Conservation (phyloP, 805 yeast species). For the Kregervanrija pseudodelftensis region DNA sequence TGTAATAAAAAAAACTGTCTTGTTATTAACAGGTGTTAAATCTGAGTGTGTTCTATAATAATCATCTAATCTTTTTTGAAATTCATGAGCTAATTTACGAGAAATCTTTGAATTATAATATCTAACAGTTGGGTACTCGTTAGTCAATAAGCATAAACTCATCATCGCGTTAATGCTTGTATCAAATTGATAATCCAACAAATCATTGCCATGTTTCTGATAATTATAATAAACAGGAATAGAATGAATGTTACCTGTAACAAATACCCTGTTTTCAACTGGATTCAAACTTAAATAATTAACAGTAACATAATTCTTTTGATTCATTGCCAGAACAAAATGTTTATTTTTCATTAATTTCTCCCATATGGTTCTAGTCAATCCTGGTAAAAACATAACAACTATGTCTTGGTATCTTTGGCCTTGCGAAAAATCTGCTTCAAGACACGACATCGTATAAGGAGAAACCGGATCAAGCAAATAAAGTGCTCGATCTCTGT, state of each 20-base stretch:
- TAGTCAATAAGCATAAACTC: conserved; percentile 66
- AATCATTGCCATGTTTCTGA: conserved; percentile 52
- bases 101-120: conserved; percentile 53
- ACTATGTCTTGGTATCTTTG: conserved; percentile 71
- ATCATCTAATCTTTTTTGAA: conserved; percentile 65
- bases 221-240: conserved; percentile 72
- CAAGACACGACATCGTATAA: conserved; percentile 67
- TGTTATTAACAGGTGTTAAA: conserved; percentile 44
- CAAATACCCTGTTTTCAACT: conserved; percentile 61
- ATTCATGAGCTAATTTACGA: conserved; percentile 54
- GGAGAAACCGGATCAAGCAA: conserved; percentile 56
- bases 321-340: conserved; percentile 1
- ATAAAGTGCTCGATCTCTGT: conserved; percentile 62
- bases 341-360: conserved; percentile 12
- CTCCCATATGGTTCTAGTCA: conserved; percentile 21
- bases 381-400: conserved; percentile 58
- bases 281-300: conserved; percentile 49
- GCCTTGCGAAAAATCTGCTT: conserved; percentile 64
- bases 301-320: conserved; percentile 16
- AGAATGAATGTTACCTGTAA: conserved; percentile 55
- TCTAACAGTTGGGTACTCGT: conserved; percentile 84
- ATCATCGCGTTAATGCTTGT: conserved; percentile 60
- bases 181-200: conserved; percentile 52
- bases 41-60: conserved; percentile 65
- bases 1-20: conserved; percentile 62